These are phyloP conservation scores for Beauveria rudraprayagi DNA, from an alignment of 2,329 filamentous ascomycete genomes.

Conservation along the genomic window DNA sequence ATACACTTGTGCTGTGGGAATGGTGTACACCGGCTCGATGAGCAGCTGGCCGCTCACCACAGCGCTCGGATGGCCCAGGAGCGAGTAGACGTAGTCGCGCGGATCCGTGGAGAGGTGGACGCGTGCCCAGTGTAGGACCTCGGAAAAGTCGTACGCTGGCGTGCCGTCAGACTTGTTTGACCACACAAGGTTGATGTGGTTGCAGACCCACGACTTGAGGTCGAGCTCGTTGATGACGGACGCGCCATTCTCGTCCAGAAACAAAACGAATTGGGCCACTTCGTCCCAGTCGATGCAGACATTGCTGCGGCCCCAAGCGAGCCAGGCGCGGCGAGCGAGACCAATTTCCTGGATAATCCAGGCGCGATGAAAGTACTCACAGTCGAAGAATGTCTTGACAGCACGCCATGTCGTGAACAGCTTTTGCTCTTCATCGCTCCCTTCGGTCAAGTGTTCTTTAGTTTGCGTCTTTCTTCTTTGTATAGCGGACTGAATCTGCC, in stretches of 20 bases:
- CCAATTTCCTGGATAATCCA: conserved; percentile 18
- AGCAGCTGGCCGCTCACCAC: background rate
- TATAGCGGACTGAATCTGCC: conserved; percentile 3
- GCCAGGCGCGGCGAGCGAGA: conserved; percentile 7
- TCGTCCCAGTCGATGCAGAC: conserved; percentile 7
- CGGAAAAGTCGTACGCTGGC: conserved; percentile 6
- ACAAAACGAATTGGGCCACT: conserved; percentile 1
- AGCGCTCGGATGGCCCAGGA: conserved; percentile 10
- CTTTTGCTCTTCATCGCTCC: background rate
- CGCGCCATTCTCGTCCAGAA: conserved; percentile 10
- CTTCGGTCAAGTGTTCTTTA: background rate
- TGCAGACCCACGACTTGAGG: conserved; percentile 12
- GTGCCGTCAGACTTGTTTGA: conserved; percentile 6
- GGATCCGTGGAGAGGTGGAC: conserved; percentile 9
- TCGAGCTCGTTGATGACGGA: conserved; percentile 11
- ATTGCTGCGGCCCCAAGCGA: conserved; percentile 9
- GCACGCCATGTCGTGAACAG: background rate
- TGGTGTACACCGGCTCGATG: conserved; percentile 1
- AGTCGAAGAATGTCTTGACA: conserved; percentile 14
- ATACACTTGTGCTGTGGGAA: conserved; percentile 1
- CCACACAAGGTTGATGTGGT: conserved; percentile 12
- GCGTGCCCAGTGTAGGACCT: conserved; percentile 11
- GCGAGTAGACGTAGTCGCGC: conserved; percentile 11
- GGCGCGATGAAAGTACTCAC: conserved; percentile 16
- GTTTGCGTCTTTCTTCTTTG: background rate